Base-by-base conservation (phyloP, 1,139 yeast species). In the Diutina rugosa region DNA sequence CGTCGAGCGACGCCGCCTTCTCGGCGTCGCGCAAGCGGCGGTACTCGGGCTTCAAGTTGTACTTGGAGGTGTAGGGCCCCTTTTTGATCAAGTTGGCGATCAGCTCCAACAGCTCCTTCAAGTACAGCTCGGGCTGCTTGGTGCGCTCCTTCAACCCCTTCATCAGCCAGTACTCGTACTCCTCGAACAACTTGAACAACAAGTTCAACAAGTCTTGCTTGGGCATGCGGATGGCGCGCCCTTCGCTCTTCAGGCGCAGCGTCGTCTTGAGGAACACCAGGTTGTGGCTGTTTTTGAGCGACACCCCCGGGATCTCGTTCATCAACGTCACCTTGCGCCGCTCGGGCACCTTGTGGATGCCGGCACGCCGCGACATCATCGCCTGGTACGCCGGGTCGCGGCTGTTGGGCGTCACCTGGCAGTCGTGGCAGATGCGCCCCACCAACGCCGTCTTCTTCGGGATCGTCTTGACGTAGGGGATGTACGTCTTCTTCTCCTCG, bases 141-240 rank as follows among this genome's bases (percentile, higher is more conserved):
- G 98, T 90, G 63, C 96, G 81, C 68, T 93, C 99, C 67, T 90
- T 87, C 60, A 93, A 76, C 46, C 97, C 97, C 70, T 90, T 90
- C 78, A 93, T 78, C 10, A 95, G 85, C 99, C 99, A 93, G 70
- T 91, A 93, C 67, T 93, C 98, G 69, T 88, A 90, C 69, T 91
- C 95, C 68, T 90, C 97, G 69, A 93, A 93, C 63, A 93, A 77
- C 63, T 88, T 79, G 79, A 95, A 93, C 61, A 93, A 74, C 63
- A 89, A 73, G 69, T 91, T 97, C 77, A 93, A 80, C 58, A 93
- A 80, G 62, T 90, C 97, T 69, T 89, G 90, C 73, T 89, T 85
- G 48, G 96, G 96, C 85, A 93, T 87, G 69, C 99, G 82, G 61
- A 89, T 90, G 46, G 97, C 96, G 67, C 96, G 85, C 56, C 95